Base-by-base conservation (phyloP, 495 filamentous ascomycete genomes). In the Endocarpon pusillum region DNA sequence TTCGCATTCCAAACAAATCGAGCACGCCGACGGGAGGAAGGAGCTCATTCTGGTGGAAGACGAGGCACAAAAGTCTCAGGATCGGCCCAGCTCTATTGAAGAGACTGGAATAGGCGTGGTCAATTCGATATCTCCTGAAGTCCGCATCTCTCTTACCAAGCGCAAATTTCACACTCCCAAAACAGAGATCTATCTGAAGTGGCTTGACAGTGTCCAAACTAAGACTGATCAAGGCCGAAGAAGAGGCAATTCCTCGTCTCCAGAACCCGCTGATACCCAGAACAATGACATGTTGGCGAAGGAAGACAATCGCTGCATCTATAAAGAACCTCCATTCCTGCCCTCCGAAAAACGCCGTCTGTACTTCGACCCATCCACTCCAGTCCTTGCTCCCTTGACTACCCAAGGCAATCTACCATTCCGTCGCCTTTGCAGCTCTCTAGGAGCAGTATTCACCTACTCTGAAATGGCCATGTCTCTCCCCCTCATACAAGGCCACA, bases 381-480 rank as follows among this genome's bases (percentile, higher is more conserved):
- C 91, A 0, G 69, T 85, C 17, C 65, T 97, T 12, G 89, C 91
- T 2, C 89, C 89, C 26, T 53, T 81, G 32, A 81, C 89, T 0
- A 97, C 89, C 2, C 89, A 94, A 54, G 89, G 89, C n/a, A 97
- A 97, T 44, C 59, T 96, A 19, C 91, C 89, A 1, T 97, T 94
- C 61, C 78, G 89, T 28, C 71, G 91, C 33, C 70, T 97, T n/a
- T 96, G 89, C 46, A 73, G 76, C 0, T 74, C 78, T 33, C 69
- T 94, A 14, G 91, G 89, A 16, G 86, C 89, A 14, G 81, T 93
- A 42, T 58, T 91, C 22, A 97, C 87, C 3, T 96, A 94, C 59
- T 96, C 89, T 0, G 89, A 97, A 49, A 97, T 97, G 89, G 89
- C 91, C 3, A 81, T 96, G 73, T 73, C 83, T 23, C 53, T 92